Evolutionary conservation across 2,329 filamentous ascomycete species (phyloP).

Genomic region (Stachybotrys elegans): DNA sequence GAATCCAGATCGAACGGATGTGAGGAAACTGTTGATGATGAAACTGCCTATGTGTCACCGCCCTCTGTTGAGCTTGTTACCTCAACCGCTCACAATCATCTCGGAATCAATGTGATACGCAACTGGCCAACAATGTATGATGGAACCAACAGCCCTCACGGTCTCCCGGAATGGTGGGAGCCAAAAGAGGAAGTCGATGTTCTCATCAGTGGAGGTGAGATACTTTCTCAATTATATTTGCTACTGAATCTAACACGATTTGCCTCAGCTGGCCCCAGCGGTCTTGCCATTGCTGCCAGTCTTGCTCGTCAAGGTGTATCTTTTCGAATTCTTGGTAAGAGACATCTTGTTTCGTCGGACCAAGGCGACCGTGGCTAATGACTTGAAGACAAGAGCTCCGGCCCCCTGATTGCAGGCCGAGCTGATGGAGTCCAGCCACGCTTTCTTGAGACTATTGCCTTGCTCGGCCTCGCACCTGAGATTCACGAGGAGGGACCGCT

Average conservation of each 20-base stretch:
- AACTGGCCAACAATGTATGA: slow-evolving; percentile 24
- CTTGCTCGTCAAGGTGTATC: slow-evolving; percentile 25
- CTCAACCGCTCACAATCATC: slow-evolving; percentile 17
- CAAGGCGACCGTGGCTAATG: not conserved
- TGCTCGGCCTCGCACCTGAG: slow-evolving; percentile 18
- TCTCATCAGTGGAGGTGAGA: slow-evolving; percentile 25
- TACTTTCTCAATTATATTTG: too few relatives aligned
- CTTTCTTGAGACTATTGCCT: slow-evolving; percentile 7
- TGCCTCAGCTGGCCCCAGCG: slow-evolving; percentile 23
- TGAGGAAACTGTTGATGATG: slow-evolving; percentile 2
- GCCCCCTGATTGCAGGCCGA: slow-evolving; percentile 18
- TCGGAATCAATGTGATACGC: slow-evolving; percentile 20
- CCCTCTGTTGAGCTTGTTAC: slow-evolving; percentile 18
- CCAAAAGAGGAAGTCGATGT: slow-evolving; percentile 24
- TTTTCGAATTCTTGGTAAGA: slow-evolving; percentile 26
- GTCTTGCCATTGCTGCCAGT: slow-evolving; percentile 23
- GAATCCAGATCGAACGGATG: not conserved
- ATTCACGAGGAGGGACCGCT: slow-evolving; percentile 26
- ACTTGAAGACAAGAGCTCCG: slow-evolving; percentile 20
- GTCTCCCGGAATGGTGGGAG: slow-evolving; percentile 19
- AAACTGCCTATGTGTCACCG: slow-evolving; percentile 16
- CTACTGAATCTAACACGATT: not conserved
- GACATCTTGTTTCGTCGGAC: not conserved
- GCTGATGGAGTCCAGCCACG: slow-evolving; percentile 19
- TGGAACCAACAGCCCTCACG: slow-evolving; percentile 21